phyloP scores from a whole-genome alignment of 805 yeast genomes.

The Starmerella potacharoeniae region DNA sequence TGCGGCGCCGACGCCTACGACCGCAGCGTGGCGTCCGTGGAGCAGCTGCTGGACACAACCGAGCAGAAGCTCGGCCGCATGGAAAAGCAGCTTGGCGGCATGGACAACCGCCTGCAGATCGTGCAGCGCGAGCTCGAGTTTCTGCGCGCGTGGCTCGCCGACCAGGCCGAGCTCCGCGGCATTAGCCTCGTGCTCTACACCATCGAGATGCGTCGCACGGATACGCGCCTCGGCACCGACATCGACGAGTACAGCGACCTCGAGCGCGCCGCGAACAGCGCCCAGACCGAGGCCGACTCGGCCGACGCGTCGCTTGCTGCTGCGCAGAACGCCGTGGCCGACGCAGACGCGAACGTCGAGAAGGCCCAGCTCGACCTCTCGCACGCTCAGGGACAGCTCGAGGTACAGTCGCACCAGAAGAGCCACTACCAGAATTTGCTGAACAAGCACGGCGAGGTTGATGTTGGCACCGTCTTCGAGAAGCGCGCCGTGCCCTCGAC shows the following conservation, averaged over 20 bases:
- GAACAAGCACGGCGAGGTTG: too few relatives aligned
- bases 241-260: slow-evolving; percentile 6
- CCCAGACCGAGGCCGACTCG: slow-evolving; percentile 5
- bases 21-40: slow-evolving; percentile 61
- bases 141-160: slow-evolving; percentile 52
- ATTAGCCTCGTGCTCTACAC: slow-evolving; percentile 67
- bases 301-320: slow-evolving; percentile 1
- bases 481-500: not conserved
- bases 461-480: too few relatives aligned
- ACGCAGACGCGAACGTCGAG: slow-evolving; percentile 9
- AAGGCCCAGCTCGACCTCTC: not conserved
- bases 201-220: slow-evolving; percentile 38
- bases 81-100: slow-evolving; percentile 57
- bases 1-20: slow-evolving; percentile 94
- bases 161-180: slow-evolving; percentile 57
- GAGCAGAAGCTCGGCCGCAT: slow-evolving; percentile 57
- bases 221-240: slow-evolving; percentile 1
- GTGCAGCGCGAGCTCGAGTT: slow-evolving; percentile 72
- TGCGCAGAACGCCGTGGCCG: slow-evolving; percentile 8
- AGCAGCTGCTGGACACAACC: slow-evolving; percentile 64
- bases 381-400: not conserved
- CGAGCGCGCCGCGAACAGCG: slow-evolving; percentile 1
- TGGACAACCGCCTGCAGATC: slow-evolving; percentile 62
- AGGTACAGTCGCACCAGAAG: not conserved
- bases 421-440: too few relatives aligned